phyloP scores from a whole-genome alignment of 192 early-diverging fungal genomes.

The Coemansia sp. region DNA sequence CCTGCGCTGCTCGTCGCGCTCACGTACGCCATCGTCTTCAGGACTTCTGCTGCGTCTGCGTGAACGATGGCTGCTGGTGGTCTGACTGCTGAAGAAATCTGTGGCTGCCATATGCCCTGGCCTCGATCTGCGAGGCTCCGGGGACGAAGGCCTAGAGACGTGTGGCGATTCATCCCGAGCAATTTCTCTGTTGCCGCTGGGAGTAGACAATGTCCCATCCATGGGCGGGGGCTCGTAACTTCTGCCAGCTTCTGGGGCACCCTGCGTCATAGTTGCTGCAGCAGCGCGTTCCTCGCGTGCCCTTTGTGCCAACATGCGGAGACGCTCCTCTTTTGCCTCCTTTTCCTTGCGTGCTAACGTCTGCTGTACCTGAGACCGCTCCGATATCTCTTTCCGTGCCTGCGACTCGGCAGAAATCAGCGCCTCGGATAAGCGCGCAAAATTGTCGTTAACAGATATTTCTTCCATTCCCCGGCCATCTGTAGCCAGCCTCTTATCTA shows the following conservation, averaged over 20 bases:
- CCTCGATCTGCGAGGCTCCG: neutral
- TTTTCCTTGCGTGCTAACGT: constrained; percentile 93
- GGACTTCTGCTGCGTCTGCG: constrained; percentile 19
- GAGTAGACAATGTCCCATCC: neutral
- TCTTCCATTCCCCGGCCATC: constrained; percentile 96
- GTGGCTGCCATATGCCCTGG: constrained; percentile 17
- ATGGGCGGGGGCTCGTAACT: constrained; percentile 24
- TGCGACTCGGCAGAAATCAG: constrained; percentile 89
- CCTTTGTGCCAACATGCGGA: constrained; percentile 85
- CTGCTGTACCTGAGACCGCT: constrained; percentile 86
- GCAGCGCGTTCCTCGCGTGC: constrained; percentile 85
- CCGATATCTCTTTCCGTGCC: constrained; percentile 89
- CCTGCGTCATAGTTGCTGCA: constrained; percentile 19
- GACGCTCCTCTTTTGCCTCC: constrained; percentile 86
- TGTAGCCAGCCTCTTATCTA: constrained; percentile 97
- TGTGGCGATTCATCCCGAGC: constrained; percentile 11
- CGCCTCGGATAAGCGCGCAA: constrained; percentile 94
- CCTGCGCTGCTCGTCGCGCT: constrained; percentile 85
- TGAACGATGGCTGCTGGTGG: constrained; percentile 18
- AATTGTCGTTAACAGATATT: constrained; percentile 88
- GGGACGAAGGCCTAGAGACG: neutral
- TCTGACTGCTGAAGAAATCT: constrained; percentile 29
- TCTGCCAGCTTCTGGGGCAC: constrained; percentile 1
- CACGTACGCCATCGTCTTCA: constrained; percentile 40
- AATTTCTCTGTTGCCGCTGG: constrained; percentile 13